phyloP scores from a whole-genome alignment of 2,329 filamentous ascomycete genomes.

The Knoxdaviesia proteae region DNA sequence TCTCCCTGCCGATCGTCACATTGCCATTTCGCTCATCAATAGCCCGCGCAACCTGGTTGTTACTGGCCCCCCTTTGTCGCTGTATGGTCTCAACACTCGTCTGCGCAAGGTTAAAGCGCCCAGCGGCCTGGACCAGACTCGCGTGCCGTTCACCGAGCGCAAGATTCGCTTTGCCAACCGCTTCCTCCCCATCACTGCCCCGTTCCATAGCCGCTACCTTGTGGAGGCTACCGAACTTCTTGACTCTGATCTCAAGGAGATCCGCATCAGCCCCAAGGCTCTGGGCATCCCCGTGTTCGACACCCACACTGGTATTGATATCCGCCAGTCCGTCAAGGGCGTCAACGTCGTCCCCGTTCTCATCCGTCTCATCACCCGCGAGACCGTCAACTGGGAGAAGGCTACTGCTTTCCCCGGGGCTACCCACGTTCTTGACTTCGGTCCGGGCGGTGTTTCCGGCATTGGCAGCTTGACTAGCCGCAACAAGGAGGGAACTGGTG shows the following conservation, averaged over 20 bases:
- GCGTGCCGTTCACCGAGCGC: constrained; percentile 83
- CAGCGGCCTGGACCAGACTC: constrained; percentile 89
- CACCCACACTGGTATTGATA: constrained; percentile 72
- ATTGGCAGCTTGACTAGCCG: constrained; percentile 91
- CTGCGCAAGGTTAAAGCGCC: constrained; percentile 93
- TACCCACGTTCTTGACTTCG: constrained; percentile 91
- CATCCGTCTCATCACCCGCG: constrained; percentile 81
- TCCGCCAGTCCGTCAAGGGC: constrained; percentile 47
- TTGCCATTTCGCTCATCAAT: constrained; percentile 88
- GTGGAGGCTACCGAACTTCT: constrained; percentile 63
- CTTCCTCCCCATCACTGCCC: constrained; percentile 91
- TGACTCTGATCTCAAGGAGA: constrained; percentile 66
- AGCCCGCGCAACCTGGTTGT: constrained; percentile 94
- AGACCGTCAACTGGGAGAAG: constrained; percentile 89
- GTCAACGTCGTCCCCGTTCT: constrained; percentile 64
- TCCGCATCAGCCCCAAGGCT: constrained; percentile 51
- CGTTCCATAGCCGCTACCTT: constrained; percentile 94
- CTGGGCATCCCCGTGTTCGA: constrained; percentile 76
- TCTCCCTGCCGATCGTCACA: constrained; percentile 77
- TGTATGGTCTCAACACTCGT: constrained; percentile 89
- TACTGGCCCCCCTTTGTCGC: constrained; percentile 81
- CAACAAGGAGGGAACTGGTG: constrained; percentile 96
- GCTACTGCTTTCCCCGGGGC: constrained; percentile 79
- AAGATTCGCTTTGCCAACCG: constrained; percentile 94
- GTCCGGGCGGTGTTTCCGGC: constrained; percentile 88